Percentiles rank a stretch among this genome's conserved stretches.
These are phyloP conservation scores for Mycosphaerella sp. DNA, from an alignment of 2,329 filamentous ascomycete genomes.

Conservation along the genomic window DNA sequence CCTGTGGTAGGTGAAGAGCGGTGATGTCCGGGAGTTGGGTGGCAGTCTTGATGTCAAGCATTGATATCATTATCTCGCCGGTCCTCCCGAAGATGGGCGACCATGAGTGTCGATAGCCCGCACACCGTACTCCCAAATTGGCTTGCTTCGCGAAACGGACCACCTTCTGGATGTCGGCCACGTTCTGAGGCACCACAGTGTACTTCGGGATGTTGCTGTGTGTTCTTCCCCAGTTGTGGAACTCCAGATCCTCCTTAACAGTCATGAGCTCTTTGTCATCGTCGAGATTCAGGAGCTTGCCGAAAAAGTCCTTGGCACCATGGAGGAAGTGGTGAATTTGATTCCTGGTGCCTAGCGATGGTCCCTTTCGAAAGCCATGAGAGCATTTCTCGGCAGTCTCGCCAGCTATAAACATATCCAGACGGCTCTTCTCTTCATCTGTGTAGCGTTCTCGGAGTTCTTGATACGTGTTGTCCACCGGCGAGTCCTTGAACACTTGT, in stretches of 20 bases:
- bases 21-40: constrained; percentile 9
- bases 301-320: not conserved
- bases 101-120: constrained; percentile 13
- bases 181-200: constrained; percentile 11
- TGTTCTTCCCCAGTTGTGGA: constrained; percentile 15
- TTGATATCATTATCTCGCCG: constrained; percentile 12
- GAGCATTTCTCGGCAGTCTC: constrained; percentile 8
- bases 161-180: constrained; percentile 13
- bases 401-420: constrained; percentile 7
- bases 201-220: constrained; percentile 9
- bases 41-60: constrained; percentile 8
- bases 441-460: constrained; percentile 9
- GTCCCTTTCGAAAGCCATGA: constrained; percentile 7
- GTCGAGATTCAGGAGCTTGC: constrained; percentile 10
- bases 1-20: constrained; percentile 7
- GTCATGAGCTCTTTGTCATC: constrained; percentile 12
- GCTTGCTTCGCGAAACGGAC: constrained; percentile 11
- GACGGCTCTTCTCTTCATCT: constrained; percentile 9
- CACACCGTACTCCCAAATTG: constrained; percentile 9
- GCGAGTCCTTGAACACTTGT: constrained; percentile 11
- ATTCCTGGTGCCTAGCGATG: constrained; percentile 7
- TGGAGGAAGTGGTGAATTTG: constrained; percentile 10
- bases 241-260: constrained; percentile 11
- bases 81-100: constrained; percentile 10
- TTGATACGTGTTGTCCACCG: constrained; percentile 14